phyloP scores from a whole-genome alignment of 2,329 filamentous ascomycete species.

The Microcyclospora tardicrescens region DNA sequence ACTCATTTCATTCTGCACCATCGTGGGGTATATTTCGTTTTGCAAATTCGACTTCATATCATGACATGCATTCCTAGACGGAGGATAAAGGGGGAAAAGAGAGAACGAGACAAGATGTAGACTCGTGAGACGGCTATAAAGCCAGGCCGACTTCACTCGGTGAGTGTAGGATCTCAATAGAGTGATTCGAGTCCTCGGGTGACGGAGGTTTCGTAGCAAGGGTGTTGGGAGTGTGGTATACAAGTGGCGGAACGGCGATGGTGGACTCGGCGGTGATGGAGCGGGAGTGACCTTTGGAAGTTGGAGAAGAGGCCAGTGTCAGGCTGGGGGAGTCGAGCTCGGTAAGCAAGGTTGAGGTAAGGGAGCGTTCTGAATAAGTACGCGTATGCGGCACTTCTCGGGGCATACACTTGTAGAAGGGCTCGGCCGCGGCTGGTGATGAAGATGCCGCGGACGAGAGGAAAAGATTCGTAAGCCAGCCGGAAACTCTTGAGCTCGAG shows the following conservation, averaged over 20 bases:
- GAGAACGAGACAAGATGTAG: too few species aligned
- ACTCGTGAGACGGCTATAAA: background rate
- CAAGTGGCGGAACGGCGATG: conserved; percentile 2
- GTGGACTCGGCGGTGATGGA: conserved; percentile 12
- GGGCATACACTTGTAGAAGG: conserved; percentile 11
- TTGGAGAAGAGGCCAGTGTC: conserved; percentile 11
- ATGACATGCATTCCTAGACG: too few species aligned
- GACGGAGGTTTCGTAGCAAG: background rate
- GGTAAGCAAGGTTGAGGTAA: conserved; percentile 9
- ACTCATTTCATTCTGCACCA: too few species aligned
- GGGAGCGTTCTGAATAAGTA: conserved; percentile 10
- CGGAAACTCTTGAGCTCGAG: conserved; percentile 12
- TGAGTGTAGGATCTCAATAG: conserved; percentile 1
- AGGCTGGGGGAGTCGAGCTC: conserved; percentile 13
- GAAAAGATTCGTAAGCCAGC: conserved; percentile 17
- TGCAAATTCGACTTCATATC: too few species aligned
- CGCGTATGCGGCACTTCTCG: conserved; percentile 4
- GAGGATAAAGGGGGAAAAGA: too few species aligned
- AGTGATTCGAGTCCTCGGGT: background rate
- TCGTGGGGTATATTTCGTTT: too few species aligned
- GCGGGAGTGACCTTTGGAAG: conserved; percentile 15
- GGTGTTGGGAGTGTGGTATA: too few species aligned
- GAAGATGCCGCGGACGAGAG: conserved; percentile 4
- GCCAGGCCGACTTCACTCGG: conserved; percentile 7
- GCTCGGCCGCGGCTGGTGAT: conserved; percentile 5